Conservation (phyloP, 495 filamentous ascomycete species). For the Podospora didyma region DNA sequence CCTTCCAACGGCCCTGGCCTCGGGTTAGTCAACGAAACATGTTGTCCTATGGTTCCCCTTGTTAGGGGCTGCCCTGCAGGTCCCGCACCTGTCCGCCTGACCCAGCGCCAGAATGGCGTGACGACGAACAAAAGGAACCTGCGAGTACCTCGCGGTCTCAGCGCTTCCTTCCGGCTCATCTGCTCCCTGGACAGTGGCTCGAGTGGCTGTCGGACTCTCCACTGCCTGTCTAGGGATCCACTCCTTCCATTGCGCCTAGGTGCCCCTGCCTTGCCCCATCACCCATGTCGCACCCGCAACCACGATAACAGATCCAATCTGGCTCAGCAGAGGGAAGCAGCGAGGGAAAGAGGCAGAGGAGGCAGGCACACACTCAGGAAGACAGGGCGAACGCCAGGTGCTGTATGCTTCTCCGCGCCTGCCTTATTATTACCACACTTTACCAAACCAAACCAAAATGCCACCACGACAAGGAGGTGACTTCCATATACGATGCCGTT, state of each 20-base stretch:
- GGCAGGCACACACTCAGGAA: neutral
- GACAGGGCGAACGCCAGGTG: neutral
- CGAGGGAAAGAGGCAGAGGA: neutral
- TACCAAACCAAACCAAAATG: too few relatives aligned
- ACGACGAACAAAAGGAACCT: conserved; percentile 1
- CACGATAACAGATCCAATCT: neutral
- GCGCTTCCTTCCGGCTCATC: neutral
- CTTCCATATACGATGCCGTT: too few relatives aligned
- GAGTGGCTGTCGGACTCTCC: neutral
- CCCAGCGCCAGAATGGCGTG: conserved; percentile 6
- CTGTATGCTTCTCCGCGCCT: too few relatives aligned
- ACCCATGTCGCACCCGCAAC: neutral
- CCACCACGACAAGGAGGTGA: too few relatives aligned
- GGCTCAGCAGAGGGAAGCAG: neutral
- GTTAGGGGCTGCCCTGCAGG: conserved; percentile 1
- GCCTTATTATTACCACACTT: too few relatives aligned
- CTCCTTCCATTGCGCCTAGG: neutral
- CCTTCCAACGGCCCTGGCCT: neutral
- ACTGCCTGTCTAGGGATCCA: neutral
- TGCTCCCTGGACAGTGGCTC: neutral
- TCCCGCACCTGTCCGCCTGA: conserved; percentile 6
- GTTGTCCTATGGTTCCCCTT: conserved; percentile 8
- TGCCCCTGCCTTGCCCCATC: neutral
- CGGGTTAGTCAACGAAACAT: neutral
- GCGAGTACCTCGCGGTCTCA: neutral